Base-by-base conservation (phyloP, 805 yeast species). In the Starmerella bacillaris region DNA sequence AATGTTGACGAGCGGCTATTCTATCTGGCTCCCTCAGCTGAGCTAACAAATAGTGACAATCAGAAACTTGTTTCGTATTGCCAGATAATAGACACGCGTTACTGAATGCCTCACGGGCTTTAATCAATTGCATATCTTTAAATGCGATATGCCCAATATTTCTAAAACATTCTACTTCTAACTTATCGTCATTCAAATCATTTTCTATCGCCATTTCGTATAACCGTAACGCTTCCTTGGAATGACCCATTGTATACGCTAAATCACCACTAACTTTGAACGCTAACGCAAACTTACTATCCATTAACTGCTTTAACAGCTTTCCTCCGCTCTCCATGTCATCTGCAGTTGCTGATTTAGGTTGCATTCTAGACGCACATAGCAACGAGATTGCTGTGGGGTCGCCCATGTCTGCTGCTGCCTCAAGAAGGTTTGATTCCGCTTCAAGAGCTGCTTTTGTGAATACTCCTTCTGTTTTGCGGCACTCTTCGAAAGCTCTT, bases 341-440 rank as follows among this genome's bases (percentile, higher is more conserved):
- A 2, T 70, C 78, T 8, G 55, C 50, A 0, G 61, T 39, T 1
- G 56, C 55, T 2, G 52, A 50, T 7, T 50, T 49, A 27, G 56
- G 59, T 9, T 59, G 56, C 20, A 78, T 54, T 2, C 78, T 71
- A 33, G 74, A 72, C 44, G 74, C 80, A 3, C 86, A 71, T 16
- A 84, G 53, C 9, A 78, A 59, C 1, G 86, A 62, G 17, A 83
- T 68, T 0, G 94, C 94, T 53, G 82, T 80, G 42, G 72, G 68
- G 47, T 77, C 71, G 1, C 94, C 94, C 48, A 70, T 48, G 47
- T 78, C 92, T 0, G 93, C 93, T 11, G 93, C 80, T 34, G 65
- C 66, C 40, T 82, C 92, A n/a, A 83, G 65, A 16, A 84, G 53
- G 42, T 70, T 73, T 42, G 72, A 69, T 50, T 83, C 94, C 24